Evolutionary conservation across 176 grass and related monocot species (phyloP).

Genomic region (Eremochloa ophiuroides): DNA sequence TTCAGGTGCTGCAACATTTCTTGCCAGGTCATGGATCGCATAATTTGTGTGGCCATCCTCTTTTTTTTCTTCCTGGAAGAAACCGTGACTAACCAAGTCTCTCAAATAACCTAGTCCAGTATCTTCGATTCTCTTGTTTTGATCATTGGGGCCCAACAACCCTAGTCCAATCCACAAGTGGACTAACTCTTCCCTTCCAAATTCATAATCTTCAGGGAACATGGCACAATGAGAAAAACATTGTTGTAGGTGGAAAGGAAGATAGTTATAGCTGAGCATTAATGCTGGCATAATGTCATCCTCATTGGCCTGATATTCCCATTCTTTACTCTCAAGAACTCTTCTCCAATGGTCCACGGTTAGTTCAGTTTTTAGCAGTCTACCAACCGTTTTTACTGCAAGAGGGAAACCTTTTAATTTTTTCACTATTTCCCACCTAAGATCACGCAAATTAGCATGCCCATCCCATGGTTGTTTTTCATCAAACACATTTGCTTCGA

Average conservation of each 20-base stretch:
- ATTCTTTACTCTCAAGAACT: constrained; percentile 1
- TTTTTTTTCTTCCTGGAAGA: neutral
- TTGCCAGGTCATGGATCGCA: constrained; percentile 20
- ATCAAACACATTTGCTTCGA: neutral
- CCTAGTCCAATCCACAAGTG: constrained; percentile 25
- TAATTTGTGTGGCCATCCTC: neutral
- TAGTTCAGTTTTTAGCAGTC: neutral
- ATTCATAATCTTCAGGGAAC: constrained; percentile 23
- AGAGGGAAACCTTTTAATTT: constrained; percentile 12
- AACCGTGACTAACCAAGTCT: neutral
- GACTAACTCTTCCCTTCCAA: neutral
- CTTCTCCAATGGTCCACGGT: neutral
- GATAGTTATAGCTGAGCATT: constrained; percentile 17
- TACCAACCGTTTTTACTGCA: constrained; percentile 21
- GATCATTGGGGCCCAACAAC: neutral
- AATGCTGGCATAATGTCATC: constrained; percentile 30
- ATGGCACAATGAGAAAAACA: constrained; percentile 21
- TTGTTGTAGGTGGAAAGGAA: constrained; percentile 17
- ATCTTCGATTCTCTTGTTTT: constrained; percentile 7
- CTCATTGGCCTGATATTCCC: neutral
- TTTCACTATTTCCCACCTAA: neutral
- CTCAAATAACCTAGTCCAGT: neutral
- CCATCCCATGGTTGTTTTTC: neutral
- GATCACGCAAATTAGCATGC: neutral
- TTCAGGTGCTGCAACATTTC: constrained; percentile 1